phyloP scores from a whole-genome alignment of 129 eudicot genomes.

The Tanacetum coccineum region DNA sequence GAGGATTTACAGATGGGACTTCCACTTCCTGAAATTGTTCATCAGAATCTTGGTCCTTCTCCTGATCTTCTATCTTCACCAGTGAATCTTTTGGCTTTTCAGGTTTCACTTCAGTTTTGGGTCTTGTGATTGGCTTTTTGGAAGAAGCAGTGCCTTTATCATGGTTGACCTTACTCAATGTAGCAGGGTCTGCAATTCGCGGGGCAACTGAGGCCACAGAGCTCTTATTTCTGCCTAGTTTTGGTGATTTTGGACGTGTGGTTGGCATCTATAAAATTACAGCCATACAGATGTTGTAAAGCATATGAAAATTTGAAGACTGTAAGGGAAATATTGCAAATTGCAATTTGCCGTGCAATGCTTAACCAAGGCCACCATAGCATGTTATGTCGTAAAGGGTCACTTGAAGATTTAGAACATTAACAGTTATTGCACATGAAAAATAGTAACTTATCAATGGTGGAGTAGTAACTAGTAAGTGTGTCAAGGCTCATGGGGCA shows the following conservation, averaged over 20 bases:
- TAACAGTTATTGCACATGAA: not conserved
- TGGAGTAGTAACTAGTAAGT: no score
- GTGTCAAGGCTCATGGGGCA: no score
- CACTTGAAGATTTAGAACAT: not conserved
- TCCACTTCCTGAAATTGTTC: conserved; percentile 26
- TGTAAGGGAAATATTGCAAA: not conserved
- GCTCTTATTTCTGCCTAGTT: conserved; percentile 36
- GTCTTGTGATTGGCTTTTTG: conserved; percentile 16
- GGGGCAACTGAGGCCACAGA: conserved; percentile 21
- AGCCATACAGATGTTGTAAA: not conserved
- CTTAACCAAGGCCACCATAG: conserved; percentile 14
- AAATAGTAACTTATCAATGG: no score
- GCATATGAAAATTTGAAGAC: not conserved
- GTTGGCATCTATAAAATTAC: conserved; percentile 17
- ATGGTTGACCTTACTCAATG: conserved; percentile 16
- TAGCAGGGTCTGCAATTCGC: conserved; percentile 11
- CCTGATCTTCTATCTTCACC: conserved; percentile 14
- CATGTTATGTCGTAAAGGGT: not conserved
- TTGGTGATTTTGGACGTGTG: conserved; percentile 42
- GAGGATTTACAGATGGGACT: conserved; percentile 19
- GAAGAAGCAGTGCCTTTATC: conserved; percentile 19
- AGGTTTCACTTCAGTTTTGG: conserved; percentile 23
- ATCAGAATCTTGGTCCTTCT: conserved; percentile 21
- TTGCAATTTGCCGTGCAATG: conserved; percentile 1
- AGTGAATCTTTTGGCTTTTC: conserved; percentile 14